Conservation (phyloP, 1,284 basidiomycete species). For the Microbotryum lychnidis-dioicae region DNA sequence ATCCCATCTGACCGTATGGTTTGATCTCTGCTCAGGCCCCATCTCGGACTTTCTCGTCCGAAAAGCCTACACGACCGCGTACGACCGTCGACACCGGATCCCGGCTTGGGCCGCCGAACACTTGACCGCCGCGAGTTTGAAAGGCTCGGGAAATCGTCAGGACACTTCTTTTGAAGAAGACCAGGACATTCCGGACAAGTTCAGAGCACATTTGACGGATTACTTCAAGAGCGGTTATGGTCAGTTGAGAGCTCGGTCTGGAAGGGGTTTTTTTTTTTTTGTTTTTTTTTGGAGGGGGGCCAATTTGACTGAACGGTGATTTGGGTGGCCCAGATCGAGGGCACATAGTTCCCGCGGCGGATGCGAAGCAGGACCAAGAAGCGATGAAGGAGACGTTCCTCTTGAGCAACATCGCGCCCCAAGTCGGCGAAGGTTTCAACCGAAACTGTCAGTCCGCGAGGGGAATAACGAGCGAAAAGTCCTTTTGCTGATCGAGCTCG, state of each 20-base stretch:
- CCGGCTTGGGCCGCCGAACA: slow-evolving; percentile 63
- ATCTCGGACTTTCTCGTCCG: slow-evolving; percentile 32
- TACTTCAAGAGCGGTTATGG: slow-evolving; percentile 87
- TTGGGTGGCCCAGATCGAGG: slow-evolving; percentile 54
- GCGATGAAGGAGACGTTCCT: slow-evolving; percentile 98
- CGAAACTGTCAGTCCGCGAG: slow-evolving; percentile 63
- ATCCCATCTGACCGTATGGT: neutral
- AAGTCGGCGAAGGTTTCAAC: slow-evolving; percentile 96
- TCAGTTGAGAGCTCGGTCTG: neutral
- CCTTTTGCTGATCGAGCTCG: slow-evolving; percentile 2
- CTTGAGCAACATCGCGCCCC: slow-evolving; percentile 92
- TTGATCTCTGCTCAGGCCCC: slow-evolving; percentile 19
- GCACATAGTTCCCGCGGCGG: slow-evolving; percentile 90
- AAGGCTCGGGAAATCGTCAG: slow-evolving; percentile 54
- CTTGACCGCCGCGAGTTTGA: slow-evolving; percentile 73
- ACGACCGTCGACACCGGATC: slow-evolving; percentile 82
- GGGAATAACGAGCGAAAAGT: too few species aligned
- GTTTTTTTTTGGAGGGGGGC: neutral
- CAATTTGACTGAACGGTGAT: neutral
- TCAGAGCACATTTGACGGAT: slow-evolving; percentile 77
- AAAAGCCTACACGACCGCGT: slow-evolving; percentile 46
- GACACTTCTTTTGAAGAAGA: slow-evolving; percentile 76
- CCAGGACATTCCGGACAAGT: slow-evolving; percentile 61
- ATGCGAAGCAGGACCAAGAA: slow-evolving; percentile 66
- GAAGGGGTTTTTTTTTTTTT: too few species aligned